Evolutionary conservation across 306 rosid genomes (phyloP).

Genomic region (Malus sieversii): DNA sequence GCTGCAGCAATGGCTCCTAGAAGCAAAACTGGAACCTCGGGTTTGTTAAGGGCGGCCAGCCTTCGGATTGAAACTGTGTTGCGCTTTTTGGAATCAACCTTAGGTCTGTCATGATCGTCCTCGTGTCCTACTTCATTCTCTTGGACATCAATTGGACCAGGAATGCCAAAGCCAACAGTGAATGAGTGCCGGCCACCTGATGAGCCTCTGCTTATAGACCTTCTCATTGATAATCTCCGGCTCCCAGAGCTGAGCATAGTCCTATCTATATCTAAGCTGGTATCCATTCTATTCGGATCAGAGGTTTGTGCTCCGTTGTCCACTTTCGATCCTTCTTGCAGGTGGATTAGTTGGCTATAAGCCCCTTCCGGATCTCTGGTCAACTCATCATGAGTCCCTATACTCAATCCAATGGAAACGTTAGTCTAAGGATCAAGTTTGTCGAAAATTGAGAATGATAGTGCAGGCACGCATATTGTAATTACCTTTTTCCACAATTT

Average conservation of each 20-base stretch:
- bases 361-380: slow-evolving; percentile 54
- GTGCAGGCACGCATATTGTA: not conserved
- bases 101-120: not conserved
- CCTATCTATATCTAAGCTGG: slow-evolving; percentile 18
- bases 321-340: slow-evolving; percentile 51
- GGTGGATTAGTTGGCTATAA: slow-evolving; percentile 68
- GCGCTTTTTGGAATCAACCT: slow-evolving; percentile 3
- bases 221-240: slow-evolving; percentile 19
- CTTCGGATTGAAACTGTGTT: slow-evolving; percentile 37
- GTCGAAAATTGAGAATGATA: not conserved
- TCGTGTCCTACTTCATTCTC: slow-evolving; percentile 10
- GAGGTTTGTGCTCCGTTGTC: slow-evolving; percentile 6
- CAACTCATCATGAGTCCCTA: slow-evolving; percentile 71
- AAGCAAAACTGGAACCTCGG: slow-evolving; percentile 52
- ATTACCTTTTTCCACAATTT: slow-evolving; percentile 68
- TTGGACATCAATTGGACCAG: slow-evolving; percentile 19
- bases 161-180: slow-evolving; percentile 21
- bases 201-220: slow-evolving; percentile 48
- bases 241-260: slow-evolving; percentile 12
- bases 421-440: not conserved
- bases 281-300: slow-evolving; percentile 19
- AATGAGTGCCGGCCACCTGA: slow-evolving; percentile 27
- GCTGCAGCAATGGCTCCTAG: slow-evolving; percentile 64
- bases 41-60: slow-evolving; percentile 56
- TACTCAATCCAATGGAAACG: not conserved